These are phyloP conservation scores for Cyberlindnera nakhonratchasimensis DNA, from an alignment of 805 yeast species.

Conservation along the genomic window DNA sequence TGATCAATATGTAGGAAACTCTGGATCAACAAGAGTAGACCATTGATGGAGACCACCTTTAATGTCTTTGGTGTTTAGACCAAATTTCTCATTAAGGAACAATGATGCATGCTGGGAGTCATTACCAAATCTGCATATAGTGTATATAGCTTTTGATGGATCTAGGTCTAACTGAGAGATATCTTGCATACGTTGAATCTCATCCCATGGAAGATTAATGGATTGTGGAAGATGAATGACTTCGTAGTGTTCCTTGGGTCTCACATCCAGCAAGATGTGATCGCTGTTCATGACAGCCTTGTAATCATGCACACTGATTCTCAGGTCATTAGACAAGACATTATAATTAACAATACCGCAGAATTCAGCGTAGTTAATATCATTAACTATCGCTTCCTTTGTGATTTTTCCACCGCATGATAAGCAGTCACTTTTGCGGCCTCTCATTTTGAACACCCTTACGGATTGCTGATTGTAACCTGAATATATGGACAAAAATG, in stretches of 20 bases:
- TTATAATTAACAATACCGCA: slow-evolving; percentile 61
- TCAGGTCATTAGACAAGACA: slow-evolving; percentile 41
- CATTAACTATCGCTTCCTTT: slow-evolving; percentile 38
- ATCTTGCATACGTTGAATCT: slow-evolving; percentile 35
- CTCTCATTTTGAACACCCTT: slow-evolving; percentile 77
- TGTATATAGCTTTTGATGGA: slow-evolving; percentile 40
- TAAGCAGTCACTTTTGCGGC: slow-evolving; percentile 53
- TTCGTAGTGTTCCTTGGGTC: slow-evolving; percentile 73
- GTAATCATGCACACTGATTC: slow-evolving; percentile 45
- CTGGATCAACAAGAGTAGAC: slow-evolving; percentile 55
- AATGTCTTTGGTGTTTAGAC: slow-evolving; percentile 57
- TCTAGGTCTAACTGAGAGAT: slow-evolving; percentile 31
- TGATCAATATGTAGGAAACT: slow-evolving; percentile 57
- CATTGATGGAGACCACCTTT: slow-evolving; percentile 76
- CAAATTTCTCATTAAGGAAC: slow-evolving; percentile 47
- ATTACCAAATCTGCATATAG: slow-evolving; percentile 85
- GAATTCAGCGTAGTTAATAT: slow-evolving; percentile 63
- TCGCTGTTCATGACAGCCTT: slow-evolving; percentile 15
- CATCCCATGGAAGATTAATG: slow-evolving; percentile 59
- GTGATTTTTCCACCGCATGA: slow-evolving; percentile 59
- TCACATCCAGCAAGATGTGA: slow-evolving; percentile 62
- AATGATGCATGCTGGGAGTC: slow-evolving; percentile 81
- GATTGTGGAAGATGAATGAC: slow-evolving; percentile 61
- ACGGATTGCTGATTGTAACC: slow-evolving; percentile 66
- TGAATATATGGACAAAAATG: slow-evolving; percentile 65